phyloP scores from a whole-genome alignment of 2,329 filamentous ascomycete genomes.

The Emergomyces pasteurianus region DNA sequence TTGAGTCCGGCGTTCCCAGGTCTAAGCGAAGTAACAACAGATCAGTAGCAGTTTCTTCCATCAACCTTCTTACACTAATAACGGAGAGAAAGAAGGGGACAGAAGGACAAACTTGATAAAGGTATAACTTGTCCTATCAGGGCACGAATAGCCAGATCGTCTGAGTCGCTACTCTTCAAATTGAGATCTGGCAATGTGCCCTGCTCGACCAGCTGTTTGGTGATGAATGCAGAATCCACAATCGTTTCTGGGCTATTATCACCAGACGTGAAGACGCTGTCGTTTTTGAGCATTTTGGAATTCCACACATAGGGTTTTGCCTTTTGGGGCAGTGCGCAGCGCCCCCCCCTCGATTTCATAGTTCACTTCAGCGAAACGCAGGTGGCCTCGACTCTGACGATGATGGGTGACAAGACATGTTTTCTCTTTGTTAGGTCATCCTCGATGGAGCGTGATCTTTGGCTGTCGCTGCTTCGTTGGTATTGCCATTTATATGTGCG shows the following conservation, averaged over 20 bases:
- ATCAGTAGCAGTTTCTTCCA: not conserved
- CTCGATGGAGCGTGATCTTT: not conserved
- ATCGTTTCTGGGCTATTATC: conserved; percentile 17
- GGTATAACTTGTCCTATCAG: conserved; percentile 51
- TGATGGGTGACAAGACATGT: conserved; percentile 51
- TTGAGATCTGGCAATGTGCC: conserved; percentile 39
- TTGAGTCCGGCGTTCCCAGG: conserved; percentile 47
- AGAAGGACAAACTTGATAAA: conserved; percentile 35
- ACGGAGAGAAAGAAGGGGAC: not conserved
- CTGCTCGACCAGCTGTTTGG: conserved; percentile 33
- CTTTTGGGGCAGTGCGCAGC: conserved; percentile 36
- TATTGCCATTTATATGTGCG: not conserved
- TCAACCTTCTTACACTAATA: not conserved
- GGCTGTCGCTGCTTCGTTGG: not conserved
- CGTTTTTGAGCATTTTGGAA: not conserved
- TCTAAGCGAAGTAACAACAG: conserved; percentile 17
- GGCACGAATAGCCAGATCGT: conserved; percentile 42
- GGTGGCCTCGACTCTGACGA: conserved; percentile 51
- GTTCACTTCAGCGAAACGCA: conserved; percentile 40
- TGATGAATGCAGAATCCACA: conserved; percentile 47
- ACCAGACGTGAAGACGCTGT: not conserved
- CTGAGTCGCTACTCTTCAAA: conserved; percentile 22
- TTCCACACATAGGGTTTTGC: conserved; percentile 49
- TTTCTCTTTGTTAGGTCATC: conserved; percentile 8
- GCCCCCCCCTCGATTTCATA: conserved; percentile 40